Percentiles rank a stretch among this genome's conserved stretches.
These are phyloP conservation scores for Rhodofomes roseus DNA, from an alignment of 1,284 basidiomycete species.

Conservation along the genomic window DNA sequence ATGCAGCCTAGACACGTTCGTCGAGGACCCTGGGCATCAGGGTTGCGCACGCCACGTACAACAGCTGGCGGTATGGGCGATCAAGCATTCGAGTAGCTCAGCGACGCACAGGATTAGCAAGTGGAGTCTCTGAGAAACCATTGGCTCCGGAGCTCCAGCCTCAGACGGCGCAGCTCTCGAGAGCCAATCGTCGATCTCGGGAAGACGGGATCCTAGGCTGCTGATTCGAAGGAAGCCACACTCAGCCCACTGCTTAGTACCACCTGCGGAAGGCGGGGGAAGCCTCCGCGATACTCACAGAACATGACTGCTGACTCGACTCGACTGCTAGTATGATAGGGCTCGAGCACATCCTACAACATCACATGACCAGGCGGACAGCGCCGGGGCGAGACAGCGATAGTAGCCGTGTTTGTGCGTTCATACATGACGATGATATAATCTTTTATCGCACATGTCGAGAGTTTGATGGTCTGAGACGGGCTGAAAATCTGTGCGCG, in stretches of 20 bases:
- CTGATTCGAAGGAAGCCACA: background rate
- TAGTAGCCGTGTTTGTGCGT: too few species aligned
- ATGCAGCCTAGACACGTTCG: background rate
- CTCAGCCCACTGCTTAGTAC: background rate
- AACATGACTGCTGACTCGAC: background rate
- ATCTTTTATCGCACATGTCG: too few species aligned
- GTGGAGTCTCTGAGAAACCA: background rate
- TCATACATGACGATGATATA: too few species aligned
- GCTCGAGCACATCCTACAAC: too few species aligned
- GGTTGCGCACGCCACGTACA: background rate
- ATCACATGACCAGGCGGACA: too few species aligned
- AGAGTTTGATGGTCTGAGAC: too few species aligned
- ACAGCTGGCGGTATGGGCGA: background rate
- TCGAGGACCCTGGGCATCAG: background rate
- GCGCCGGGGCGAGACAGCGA: too few species aligned
- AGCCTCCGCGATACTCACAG: background rate
- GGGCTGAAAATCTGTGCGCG: too few species aligned
- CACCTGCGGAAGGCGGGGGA: too few species aligned
- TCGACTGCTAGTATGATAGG: too few species aligned
- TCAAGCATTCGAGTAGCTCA: background rate
- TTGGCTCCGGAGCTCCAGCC: background rate
- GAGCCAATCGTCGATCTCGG: slow-evolving; percentile 1
- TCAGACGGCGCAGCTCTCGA: background rate
- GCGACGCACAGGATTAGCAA: background rate
- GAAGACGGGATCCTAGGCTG: background rate